Conservation (phyloP, 2,329 filamentous ascomycete species). For the Hysterium pulicare region DNA sequence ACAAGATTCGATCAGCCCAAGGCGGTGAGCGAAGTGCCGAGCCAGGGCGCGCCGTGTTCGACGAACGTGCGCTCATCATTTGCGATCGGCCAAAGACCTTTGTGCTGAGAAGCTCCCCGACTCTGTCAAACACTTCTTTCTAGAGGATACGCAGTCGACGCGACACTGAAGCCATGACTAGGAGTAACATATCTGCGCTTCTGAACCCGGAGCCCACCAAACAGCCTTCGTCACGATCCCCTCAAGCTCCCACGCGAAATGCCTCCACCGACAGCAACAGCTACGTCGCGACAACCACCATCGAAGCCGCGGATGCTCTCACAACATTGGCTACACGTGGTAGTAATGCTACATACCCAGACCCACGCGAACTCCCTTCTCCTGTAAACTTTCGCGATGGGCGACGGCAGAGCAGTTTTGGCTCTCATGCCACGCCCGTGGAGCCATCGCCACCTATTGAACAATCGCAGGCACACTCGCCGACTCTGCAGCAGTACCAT, state of each 20-base stretch:
- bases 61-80: too few relatives aligned
- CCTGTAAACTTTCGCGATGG: slow-evolving; percentile 27
- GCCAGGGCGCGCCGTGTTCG: too few relatives aligned
- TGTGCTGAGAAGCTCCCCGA: too few relatives aligned
- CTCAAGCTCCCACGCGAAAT: slow-evolving; percentile 8
- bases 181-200: slow-evolving; percentile 34
- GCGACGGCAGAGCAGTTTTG: slow-evolving; percentile 34
- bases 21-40: too few relatives aligned
- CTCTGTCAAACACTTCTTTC: too few relatives aligned
- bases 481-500: slow-evolving; percentile 48
- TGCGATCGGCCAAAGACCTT: too few relatives aligned
- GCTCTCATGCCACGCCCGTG: slow-evolving; percentile 32
- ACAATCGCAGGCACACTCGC: slow-evolving; percentile 36
- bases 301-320: slow-evolving; percentile 41
- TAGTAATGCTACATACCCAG: slow-evolving; percentile 18
- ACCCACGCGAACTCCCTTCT: slow-evolving; percentile 27
- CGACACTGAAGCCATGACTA: slow-evolving; percentile 19
- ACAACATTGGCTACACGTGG: slow-evolving; percentile 33
- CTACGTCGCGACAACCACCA: slow-evolving; percentile 22
- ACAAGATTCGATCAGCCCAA: too few relatives aligned
- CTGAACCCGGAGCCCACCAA: slow-evolving; percentile 31
- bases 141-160: slow-evolving; percentile 7
- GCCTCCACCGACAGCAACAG: slow-evolving; percentile 3
- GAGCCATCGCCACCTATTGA: slow-evolving; percentile 39
- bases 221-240: slow-evolving; percentile 10